phyloP scores from a whole-genome alignment of 2,329 filamentous ascomycete genomes.

The Dactylellina haptotyla region DNA sequence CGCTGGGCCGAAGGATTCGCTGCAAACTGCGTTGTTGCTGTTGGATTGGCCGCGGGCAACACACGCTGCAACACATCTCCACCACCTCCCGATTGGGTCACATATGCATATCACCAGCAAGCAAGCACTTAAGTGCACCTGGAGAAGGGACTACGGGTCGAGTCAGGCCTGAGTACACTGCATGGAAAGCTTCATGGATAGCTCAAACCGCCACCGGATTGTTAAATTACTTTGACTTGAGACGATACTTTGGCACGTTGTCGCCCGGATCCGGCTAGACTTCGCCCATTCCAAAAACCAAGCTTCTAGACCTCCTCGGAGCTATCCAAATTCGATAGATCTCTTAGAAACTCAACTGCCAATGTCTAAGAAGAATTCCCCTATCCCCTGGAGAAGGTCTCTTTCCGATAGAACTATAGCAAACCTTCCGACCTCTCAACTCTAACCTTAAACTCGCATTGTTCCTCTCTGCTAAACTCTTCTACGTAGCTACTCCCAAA shows the following conservation, averaged over 20 bases:
- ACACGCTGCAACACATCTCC: not conserved
- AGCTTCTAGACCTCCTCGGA: not conserved
- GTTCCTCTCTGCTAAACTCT: too few relatives aligned
- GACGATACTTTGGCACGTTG: not conserved
- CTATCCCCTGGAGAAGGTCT: too few relatives aligned
- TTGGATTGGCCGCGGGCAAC: constrained; percentile 18
- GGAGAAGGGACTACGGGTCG: too few relatives aligned
- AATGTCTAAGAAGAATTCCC: too few relatives aligned
- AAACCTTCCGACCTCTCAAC: not conserved
- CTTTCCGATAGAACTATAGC: not conserved
- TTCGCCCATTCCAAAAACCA: not conserved
- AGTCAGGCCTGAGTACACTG: too few relatives aligned
- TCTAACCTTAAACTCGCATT: not conserved
- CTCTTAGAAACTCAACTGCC: too few relatives aligned
- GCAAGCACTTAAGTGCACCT: too few relatives aligned
- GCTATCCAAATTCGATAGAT: too few relatives aligned
- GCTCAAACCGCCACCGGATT: too few relatives aligned
- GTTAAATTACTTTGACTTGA: too few relatives aligned
- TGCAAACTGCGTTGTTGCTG: constrained; percentile 4
- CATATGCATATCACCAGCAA: not conserved
- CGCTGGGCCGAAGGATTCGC: too few relatives aligned
- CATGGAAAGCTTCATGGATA: too few relatives aligned
- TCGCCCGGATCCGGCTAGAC: not conserved
- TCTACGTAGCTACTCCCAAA: constrained; percentile 1
- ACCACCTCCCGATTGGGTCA: not conserved